Percentiles rank a stretch among this genome's conserved stretches.
Evolutionary conservation across 768 basidiomycete species (phyloP).

Genomic region (Inosperma sp.): DNA sequence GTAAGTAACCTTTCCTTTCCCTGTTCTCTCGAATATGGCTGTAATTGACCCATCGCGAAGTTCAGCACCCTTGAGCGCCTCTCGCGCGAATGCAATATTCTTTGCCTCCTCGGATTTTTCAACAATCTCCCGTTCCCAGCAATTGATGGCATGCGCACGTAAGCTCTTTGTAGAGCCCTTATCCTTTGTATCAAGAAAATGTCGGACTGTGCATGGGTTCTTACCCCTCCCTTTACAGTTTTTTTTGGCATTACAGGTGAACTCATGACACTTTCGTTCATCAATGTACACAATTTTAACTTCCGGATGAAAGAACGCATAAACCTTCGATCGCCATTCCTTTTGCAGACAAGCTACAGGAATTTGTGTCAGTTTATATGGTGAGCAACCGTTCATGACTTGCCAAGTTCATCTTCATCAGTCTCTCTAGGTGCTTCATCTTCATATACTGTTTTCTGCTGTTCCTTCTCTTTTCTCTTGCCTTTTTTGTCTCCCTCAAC

Average conservation of each 20-base stretch:
- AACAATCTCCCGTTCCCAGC: too few relatives aligned
- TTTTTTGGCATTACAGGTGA: neutral
- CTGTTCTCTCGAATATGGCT: neutral
- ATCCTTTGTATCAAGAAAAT: neutral
- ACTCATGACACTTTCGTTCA: neutral
- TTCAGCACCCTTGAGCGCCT: neutral
- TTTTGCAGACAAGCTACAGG: neutral
- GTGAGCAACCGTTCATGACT: neutral
- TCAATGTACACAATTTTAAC: neutral
- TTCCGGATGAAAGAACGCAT: neutral
- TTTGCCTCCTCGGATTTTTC: too few relatives aligned
- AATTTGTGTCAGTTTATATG: neutral
- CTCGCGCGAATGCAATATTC: neutral
- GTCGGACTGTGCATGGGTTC: neutral
- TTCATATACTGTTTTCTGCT: neutral
- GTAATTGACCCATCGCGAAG: neutral
- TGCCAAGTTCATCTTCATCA: neutral
- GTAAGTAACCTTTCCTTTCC: constrained; percentile 12
- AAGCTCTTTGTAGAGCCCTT: neutral
- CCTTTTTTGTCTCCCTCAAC: too few relatives aligned
- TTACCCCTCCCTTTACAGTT: neutral
- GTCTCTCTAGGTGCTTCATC: neutral
- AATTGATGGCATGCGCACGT: too few relatives aligned
- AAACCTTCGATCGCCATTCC: neutral
- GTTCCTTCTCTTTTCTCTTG: neutral